These are phyloP conservation scores for Pichia exigua DNA, from an alignment of 805 yeast species.

Conservation along the genomic window DNA sequence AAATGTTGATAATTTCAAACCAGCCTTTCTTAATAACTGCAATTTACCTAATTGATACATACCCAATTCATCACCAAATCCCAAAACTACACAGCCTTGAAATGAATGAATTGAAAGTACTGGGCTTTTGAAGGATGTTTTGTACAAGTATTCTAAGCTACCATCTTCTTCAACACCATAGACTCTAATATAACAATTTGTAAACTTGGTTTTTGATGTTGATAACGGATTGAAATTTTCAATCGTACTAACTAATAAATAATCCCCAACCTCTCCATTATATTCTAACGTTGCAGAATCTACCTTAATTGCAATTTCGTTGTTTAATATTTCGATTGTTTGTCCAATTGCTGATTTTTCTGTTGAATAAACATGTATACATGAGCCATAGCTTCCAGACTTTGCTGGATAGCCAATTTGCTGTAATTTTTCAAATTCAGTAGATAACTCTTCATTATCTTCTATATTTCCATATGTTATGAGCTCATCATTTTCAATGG, in stretches of 20 bases:
- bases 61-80: conserved; percentile 43
- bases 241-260: conserved; percentile 41
- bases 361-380: conserved; percentile 42
- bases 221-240: conserved; percentile 24
- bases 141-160: conserved; percentile 46
- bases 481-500: conserved; percentile 16
- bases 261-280: conserved; percentile 23
- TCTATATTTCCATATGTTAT: conserved; percentile 18
- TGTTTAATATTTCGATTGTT: conserved; percentile 34
- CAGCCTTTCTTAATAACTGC: conserved; percentile 66
- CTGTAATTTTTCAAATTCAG: conserved; percentile 31
- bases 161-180: conserved; percentile 31
- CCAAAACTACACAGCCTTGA: conserved; percentile 54
- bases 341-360: conserved; percentile 30
- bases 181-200: conserved; percentile 28
- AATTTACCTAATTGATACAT: conserved; percentile 70
- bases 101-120: conserved; percentile 47
- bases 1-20: conserved; percentile 34
- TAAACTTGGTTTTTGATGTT: conserved; percentile 5
- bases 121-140: conserved; percentile 44
- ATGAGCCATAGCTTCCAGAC: conserved; percentile 39
- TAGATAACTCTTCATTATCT: conserved; percentile 13
- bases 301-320: conserved; percentile 37
- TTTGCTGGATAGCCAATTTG: conserved; percentile 37
- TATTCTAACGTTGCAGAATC: conserved; percentile 27